phyloP scores from a whole-genome alignment of 2,329 filamentous ascomycete genomes.

The Exophiala xenobiotica region DNA sequence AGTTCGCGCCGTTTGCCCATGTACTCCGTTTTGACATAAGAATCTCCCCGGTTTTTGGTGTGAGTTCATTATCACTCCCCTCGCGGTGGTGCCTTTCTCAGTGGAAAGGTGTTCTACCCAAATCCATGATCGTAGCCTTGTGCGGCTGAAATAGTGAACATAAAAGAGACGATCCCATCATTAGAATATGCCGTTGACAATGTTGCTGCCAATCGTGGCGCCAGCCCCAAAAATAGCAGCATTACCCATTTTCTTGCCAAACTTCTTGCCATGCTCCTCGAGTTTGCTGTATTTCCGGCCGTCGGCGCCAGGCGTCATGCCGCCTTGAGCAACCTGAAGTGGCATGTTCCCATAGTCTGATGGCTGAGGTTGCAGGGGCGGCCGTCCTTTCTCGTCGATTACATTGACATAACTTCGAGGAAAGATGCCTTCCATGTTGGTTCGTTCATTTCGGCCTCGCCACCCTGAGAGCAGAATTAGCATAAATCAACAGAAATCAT shows the following conservation, averaged over 20 bases:
- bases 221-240: conserved; percentile 69
- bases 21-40: conserved; percentile 11
- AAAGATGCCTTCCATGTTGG: conserved; percentile 86
- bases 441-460: conserved; percentile 85
- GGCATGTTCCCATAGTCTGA: conserved; percentile 62
- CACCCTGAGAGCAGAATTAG: conserved; percentile 46
- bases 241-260: conserved; percentile 89
- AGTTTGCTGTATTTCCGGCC: conserved; percentile 60
- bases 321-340: conserved; percentile 65
- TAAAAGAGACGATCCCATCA: conserved; percentile 20
- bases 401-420: conserved; percentile 82
- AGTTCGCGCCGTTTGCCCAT: conserved; percentile 21
- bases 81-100: conserved; percentile 9
- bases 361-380: conserved; percentile 38
- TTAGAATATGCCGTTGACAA: conserved; percentile 89
- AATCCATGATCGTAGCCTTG: conserved; percentile 25
- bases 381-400: conserved; percentile 61
- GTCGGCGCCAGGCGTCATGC: conserved; percentile 38
- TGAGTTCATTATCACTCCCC: conserved; percentile 14
- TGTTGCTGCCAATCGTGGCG: conserved; percentile 83
- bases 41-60: conserved; percentile 16
- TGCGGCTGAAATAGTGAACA: conserved; percentile 19
- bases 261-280: conserved; percentile 81
- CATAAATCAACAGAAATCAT: background rate
- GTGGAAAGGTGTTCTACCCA: conserved; percentile 19